phyloP scores from a whole-genome alignment of 106 monocot genomes.

The Posidonia australis region DNA sequence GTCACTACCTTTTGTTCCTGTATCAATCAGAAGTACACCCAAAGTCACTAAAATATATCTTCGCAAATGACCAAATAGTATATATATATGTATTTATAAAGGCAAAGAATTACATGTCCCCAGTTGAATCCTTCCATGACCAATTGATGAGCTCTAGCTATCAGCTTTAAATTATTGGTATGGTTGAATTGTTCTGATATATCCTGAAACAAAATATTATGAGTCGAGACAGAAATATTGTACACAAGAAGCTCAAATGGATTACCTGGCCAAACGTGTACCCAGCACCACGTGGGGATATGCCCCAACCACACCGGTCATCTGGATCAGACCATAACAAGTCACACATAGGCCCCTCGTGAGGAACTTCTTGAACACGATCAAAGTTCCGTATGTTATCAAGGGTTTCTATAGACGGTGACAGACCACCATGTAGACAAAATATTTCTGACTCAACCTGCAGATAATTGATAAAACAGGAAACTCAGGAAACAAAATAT shows the following conservation, averaged over 20 bases:
- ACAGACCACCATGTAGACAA: constrained; percentile 71
- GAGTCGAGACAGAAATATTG: not conserved
- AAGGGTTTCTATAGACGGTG: constrained; percentile 79
- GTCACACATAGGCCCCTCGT: constrained; percentile 90
- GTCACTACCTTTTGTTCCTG: constrained; percentile 93
- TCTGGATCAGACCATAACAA: constrained; percentile 79
- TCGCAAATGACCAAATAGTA: no score
- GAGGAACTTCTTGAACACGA: constrained; percentile 77
- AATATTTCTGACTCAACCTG: constrained; percentile 20
- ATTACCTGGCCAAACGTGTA: constrained; percentile 83
- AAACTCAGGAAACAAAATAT: not conserved
- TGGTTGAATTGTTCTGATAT: constrained; percentile 93
- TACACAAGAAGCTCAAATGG: not conserved
- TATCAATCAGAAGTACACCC: not conserved
- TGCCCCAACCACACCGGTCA: constrained; percentile 85
- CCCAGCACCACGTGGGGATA: constrained; percentile 86
- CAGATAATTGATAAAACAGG: not conserved
- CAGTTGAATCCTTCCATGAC: constrained; percentile 96
- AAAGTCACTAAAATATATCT: no score
- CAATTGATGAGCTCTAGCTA: constrained; percentile 88
- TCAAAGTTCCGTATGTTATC: constrained; percentile 79
- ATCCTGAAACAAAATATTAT: constrained; percentile 45
- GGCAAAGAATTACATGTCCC: constrained; percentile 55
- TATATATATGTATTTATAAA: not conserved
- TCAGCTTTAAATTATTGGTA: constrained; percentile 68